phyloP scores from a whole-genome alignment of 495 filamentous ascomycete genomes.

The Aspergillus bridgeri region DNA sequence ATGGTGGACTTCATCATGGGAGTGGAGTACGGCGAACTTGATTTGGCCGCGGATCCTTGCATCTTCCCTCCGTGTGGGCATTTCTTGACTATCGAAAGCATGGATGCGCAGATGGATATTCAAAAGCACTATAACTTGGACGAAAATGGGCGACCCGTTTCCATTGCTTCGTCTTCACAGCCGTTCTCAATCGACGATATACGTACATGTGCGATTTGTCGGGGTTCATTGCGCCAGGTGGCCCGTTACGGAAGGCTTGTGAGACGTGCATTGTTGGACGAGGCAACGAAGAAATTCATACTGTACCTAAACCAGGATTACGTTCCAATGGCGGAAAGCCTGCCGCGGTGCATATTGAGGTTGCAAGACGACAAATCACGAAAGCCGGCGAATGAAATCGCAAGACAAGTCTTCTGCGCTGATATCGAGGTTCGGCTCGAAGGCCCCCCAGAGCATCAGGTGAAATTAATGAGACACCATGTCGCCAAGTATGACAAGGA shows the following conservation, averaged over 20 bases:
- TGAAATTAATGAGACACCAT: slow-evolving; percentile 4
- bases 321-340: slow-evolving; percentile 43
- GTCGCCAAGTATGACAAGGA: slow-evolving; percentile 3
- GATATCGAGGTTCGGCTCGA: slow-evolving; percentile 18
- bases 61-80: slow-evolving; percentile 67
- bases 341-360: slow-evolving; percentile 26
- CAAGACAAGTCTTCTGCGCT: slow-evolving; percentile 18
- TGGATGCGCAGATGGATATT: slow-evolving; percentile 68
- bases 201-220: slow-evolving; percentile 62
- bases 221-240: slow-evolving; percentile 58
- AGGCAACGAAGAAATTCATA: slow-evolving; percentile 66
- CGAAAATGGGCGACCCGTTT: slow-evolving; percentile 40
- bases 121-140: slow-evolving; percentile 50
- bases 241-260: slow-evolving; percentile 66
- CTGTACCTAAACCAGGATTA: slow-evolving; percentile 47
- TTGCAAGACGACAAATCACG: slow-evolving; percentile 7
- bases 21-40: slow-evolving; percentile 49
- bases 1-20: slow-evolving; percentile 54
- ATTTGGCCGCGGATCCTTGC: slow-evolving; percentile 57
- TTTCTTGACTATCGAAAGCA: slow-evolving; percentile 54
- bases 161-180: slow-evolving; percentile 35
- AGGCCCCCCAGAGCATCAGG: slow-evolving; percentile 17
- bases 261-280: slow-evolving; percentile 60
- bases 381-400: slow-evolving; percentile 14
- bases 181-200: slow-evolving; percentile 54